Conservation (phyloP, 805 yeast genomes). For the Candida endomychidarum region DNA sequence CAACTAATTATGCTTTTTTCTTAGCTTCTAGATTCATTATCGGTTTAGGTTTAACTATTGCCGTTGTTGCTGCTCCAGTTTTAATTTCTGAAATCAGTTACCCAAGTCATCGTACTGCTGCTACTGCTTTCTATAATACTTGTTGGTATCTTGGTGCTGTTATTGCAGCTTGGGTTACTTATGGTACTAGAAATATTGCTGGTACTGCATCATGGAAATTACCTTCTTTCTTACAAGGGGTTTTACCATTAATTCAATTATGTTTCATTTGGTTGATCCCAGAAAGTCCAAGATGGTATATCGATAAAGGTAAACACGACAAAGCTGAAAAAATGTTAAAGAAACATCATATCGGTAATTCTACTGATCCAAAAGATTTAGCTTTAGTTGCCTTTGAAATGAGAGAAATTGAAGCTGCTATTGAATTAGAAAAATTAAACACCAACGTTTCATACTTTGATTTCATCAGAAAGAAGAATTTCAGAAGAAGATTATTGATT, state of each 20-base stretch:
- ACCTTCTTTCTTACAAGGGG: slow-evolving; percentile 53
- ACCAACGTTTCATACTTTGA: slow-evolving; percentile 14
- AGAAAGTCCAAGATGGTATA: slow-evolving; percentile 49
- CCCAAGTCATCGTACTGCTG: slow-evolving; percentile 43
- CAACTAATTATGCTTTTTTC: slow-evolving; percentile 38
- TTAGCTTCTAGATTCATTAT: slow-evolving; percentile 46
- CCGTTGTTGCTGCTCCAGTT: slow-evolving; percentile 47
- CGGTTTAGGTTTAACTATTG: slow-evolving; percentile 46
- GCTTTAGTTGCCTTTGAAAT: slow-evolving; percentile 17
- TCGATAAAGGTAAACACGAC: slow-evolving; percentile 40
- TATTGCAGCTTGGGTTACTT: slow-evolving; percentile 52
- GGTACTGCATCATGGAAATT: slow-evolving; percentile 51
- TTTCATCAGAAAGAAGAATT: slow-evolving; percentile 13
- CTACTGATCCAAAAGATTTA: slow-evolving; percentile 14
- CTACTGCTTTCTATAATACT: slow-evolving; percentile 48
- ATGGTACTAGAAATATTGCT: slow-evolving; percentile 36
- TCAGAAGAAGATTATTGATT: slow-evolving; percentile 16
- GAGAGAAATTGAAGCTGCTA: slow-evolving; percentile 16
- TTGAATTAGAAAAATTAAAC: slow-evolving; percentile 16
- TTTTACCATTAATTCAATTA: slow-evolving; percentile 45
- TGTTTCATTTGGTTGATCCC: slow-evolving; percentile 41
- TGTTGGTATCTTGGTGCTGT: slow-evolving; percentile 57
- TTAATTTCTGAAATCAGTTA: slow-evolving; percentile 51
- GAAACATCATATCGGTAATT: slow-evolving; percentile 41
- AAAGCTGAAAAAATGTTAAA: slow-evolving; percentile 44